Evolutionary conservation across 129 eudicot species (phyloP).

Genomic region (Flaveria trinervia): DNA sequence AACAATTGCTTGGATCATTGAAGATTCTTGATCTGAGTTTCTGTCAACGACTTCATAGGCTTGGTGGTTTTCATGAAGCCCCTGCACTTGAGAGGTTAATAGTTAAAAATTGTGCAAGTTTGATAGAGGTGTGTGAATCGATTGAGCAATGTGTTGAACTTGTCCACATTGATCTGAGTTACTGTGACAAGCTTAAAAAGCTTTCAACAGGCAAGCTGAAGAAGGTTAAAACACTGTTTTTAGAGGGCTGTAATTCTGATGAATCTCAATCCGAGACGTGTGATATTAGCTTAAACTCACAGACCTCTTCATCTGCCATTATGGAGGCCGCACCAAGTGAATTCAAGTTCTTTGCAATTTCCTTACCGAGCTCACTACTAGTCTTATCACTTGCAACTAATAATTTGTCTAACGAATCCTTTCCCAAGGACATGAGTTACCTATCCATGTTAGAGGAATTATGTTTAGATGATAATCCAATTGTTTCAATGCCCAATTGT

Average conservation of each 20-base stretch:
- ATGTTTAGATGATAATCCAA: not conserved
- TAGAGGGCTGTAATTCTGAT: not conserved
- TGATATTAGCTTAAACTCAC: not conserved
- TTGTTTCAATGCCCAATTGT: conserved; percentile 3
- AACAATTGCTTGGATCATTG: not conserved
- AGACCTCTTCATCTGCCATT: not conserved
- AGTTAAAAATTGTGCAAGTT: not conserved
- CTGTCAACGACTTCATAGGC: not conserved
- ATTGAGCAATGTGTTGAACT: conserved; percentile 1
- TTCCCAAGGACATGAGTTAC: conserved; percentile 9
- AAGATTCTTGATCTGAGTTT: conserved; percentile 6
- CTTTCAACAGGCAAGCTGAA: not conserved
- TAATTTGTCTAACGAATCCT: not conserved
- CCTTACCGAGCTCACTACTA: not conserved
- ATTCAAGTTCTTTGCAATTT: not conserved
- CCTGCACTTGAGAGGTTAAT: not conserved
- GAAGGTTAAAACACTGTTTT: not conserved
- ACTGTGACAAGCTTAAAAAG: not conserved
- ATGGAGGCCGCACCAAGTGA: not conserved
- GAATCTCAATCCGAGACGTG: not conserved
- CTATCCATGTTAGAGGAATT: not conserved
- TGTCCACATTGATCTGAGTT: not conserved
- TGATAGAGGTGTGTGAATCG: not conserved
- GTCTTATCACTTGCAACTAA: not conserved
- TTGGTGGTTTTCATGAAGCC: not conserved